These are phyloP conservation scores for Clonostachys sp. DNA, from an alignment of 2,329 filamentous ascomycete genomes.

Conservation along the genomic window DNA sequence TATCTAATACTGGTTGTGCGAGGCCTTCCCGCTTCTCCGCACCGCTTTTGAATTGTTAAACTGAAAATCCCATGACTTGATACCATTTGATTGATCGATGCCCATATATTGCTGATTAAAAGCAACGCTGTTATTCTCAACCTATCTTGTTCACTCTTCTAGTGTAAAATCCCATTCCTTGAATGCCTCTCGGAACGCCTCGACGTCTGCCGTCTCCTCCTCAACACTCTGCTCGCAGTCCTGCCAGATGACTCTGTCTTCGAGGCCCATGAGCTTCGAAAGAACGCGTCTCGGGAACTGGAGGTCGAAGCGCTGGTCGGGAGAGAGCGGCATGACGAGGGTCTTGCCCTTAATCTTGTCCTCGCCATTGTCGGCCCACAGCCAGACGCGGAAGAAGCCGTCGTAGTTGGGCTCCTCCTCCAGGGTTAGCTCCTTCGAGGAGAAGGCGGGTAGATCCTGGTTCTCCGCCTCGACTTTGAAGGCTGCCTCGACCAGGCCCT, in stretches of 20 bases:
- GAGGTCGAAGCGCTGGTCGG: constrained; percentile 75
- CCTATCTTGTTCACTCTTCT: not conserved
- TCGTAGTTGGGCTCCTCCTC: constrained; percentile 39
- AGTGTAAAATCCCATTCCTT: constrained; percentile 80
- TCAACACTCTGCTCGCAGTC: constrained; percentile 73
- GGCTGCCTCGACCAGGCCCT: constrained; percentile 77
- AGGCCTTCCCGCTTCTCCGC: too few relatives aligned
- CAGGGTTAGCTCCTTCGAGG: constrained; percentile 41
- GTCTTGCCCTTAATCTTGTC: constrained; percentile 54
- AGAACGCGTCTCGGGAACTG: constrained; percentile 87
- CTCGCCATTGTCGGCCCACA: constrained; percentile 61
- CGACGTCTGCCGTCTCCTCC: constrained; percentile 76
- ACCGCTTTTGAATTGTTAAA: too few relatives aligned
- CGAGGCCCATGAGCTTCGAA: constrained; percentile 79
- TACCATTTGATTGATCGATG: too few relatives aligned
- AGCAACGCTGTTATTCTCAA: too few relatives aligned
- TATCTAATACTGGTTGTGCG: too few relatives aligned
- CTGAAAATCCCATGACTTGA: too few relatives aligned
- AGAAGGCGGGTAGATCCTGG: constrained; percentile 46
- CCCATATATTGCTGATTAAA: too few relatives aligned
- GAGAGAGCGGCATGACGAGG: constrained; percentile 69
- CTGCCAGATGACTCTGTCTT: constrained; percentile 77
- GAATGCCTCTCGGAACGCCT: constrained; percentile 76
- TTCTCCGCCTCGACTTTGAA: constrained; percentile 90
- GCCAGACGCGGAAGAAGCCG: constrained; percentile 79